Evolutionary conservation across 805 yeast genomes (phyloP).

Genomic region (Saccharomyces paradoxus): DNA sequence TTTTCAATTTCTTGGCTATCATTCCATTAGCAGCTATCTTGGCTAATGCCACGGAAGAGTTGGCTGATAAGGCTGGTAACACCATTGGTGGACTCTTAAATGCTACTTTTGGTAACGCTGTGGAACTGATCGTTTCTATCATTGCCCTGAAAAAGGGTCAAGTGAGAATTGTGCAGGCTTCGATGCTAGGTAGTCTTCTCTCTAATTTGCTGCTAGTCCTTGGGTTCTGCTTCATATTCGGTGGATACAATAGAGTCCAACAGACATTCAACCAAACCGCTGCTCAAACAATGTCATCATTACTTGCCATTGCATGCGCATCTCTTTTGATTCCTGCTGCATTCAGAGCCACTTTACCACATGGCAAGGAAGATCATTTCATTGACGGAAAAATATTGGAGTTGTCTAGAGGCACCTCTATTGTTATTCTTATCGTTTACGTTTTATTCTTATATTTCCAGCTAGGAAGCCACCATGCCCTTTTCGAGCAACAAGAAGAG

Average conservation of each 20-base stretch:
- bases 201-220: conserved; percentile 82
- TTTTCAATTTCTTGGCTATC: conserved; percentile 79
- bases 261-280: conserved; percentile 92
- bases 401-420: conserved; percentile 78
- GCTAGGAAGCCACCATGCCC: conserved; percentile 69
- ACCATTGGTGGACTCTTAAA: conserved; percentile 89
- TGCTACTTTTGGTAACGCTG: conserved; percentile 97
- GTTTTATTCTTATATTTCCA: conserved; percentile 78
- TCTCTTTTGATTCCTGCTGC: conserved; percentile 93
- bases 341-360: conserved; percentile 71
- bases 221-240: conserved; percentile 92
- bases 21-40: conserved; percentile 86
- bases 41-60: conserved; percentile 89
- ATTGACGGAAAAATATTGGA: conserved; percentile 45
- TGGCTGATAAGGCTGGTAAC: conserved; percentile 80
- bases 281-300: conserved; percentile 94
- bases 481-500: conserved; percentile 54
- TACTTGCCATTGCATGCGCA: conserved; percentile 83
- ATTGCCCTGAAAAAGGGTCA: conserved; percentile 83
- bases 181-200: conserved; percentile 90
- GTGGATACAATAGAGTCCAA: conserved; percentile 79
- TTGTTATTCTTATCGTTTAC: conserved; percentile 70
- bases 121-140: conserved; percentile 87
- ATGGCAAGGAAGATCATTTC: conserved; percentile 30
- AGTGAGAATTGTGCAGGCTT: conserved; percentile 90